Percentiles rank a stretch among this genome's conserved stretches.
These are phyloP conservation scores for Ustulina deusta DNA, from an alignment of 2,329 filamentous ascomycete species.

Conservation along the genomic window DNA sequence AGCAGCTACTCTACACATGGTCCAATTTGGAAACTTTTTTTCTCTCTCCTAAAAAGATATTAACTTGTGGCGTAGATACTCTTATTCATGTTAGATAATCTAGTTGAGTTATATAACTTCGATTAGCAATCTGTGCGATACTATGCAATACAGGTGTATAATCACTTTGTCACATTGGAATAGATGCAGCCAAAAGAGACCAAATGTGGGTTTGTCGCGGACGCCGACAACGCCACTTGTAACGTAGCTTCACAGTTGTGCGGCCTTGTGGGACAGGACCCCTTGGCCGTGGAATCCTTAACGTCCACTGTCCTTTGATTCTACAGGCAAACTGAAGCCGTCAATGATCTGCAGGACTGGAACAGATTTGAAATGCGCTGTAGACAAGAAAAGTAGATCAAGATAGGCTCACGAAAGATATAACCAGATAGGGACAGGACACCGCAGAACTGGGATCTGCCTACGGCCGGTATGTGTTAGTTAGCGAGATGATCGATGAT, in stretches of 20 bases:
- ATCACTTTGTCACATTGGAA: conserved; percentile 4
- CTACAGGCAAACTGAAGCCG: neutral
- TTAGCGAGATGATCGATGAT: neutral
- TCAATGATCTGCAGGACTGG: conserved; percentile 26
- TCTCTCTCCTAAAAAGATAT: neutral
- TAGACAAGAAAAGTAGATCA: conserved; percentile 6
- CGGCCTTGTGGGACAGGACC: neutral
- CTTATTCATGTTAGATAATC: neutral
- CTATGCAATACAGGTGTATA: neutral
- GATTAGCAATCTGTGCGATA: neutral
- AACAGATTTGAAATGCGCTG: conserved; percentile 11
- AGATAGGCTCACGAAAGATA: conserved; percentile 28
- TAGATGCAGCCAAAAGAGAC: conserved; percentile 16
- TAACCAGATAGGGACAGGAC: conserved; percentile 30
- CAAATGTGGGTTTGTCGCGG: conserved; percentile 12
- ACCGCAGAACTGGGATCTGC: neutral
- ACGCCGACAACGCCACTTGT: conserved; percentile 32
- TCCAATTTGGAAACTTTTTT: neutral
- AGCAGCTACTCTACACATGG: neutral
- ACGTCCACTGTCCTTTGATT: neutral
- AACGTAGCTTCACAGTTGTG: conserved; percentile 33
- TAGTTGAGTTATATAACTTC: neutral
- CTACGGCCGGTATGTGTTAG: neutral
- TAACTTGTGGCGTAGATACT: neutral
- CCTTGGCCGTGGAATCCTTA: neutral